Percentiles rank a stretch among this genome's conserved stretches.
phyloP scores from a whole-genome alignment of 148 eudicot species.

The Fagopyrum tataricum region DNA sequence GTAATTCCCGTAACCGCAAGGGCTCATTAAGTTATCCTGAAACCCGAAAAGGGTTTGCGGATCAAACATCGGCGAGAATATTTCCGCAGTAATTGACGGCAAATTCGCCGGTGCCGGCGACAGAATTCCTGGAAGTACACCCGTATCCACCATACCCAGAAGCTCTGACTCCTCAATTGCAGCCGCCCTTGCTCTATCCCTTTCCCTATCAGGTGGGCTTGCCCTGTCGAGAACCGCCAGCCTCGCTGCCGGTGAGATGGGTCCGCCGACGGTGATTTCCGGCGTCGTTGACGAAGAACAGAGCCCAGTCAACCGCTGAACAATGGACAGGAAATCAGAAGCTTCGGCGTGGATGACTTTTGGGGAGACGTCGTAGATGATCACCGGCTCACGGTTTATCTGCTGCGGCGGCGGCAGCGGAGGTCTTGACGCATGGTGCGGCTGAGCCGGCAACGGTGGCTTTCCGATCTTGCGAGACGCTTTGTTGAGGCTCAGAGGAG shows the following conservation, averaged over 20 bases:
- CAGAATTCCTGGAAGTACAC: constrained; percentile 47
- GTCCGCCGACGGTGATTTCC: constrained; percentile 19
- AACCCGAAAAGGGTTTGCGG: constrained; percentile 12
- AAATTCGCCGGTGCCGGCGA: constrained; percentile 69
- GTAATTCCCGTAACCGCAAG: constrained; percentile 17
- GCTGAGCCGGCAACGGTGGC: constrained; percentile 53
- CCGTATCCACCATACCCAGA: constrained; percentile 24
- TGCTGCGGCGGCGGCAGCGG: constrained; percentile 43
- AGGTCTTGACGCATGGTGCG: constrained; percentile 18
- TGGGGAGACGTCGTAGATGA: constrained; percentile 82
- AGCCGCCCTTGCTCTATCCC: constrained; percentile 14
- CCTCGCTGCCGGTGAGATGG: constrained; percentile 60
- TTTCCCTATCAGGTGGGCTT: constrained; percentile 39
- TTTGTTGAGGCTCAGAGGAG: constrained; percentile 65
- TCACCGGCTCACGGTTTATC: constrained; percentile 36
- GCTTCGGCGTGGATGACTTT: constrained; percentile 79
- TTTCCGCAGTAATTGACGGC: constrained; percentile 36
- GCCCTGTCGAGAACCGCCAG: constrained; percentile 51
- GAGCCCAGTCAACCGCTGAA: constrained; percentile 74
- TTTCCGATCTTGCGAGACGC: constrained; percentile 75
- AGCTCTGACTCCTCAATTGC: neutral
- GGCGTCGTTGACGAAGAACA: constrained; percentile 17
- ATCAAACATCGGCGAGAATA: constrained; percentile 39
- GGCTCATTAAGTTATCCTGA: constrained; percentile 25
- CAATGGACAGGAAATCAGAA: constrained; percentile 72